phyloP scores from a whole-genome alignment of 805 yeast species.

The Scheffersomyces lignosus region DNA sequence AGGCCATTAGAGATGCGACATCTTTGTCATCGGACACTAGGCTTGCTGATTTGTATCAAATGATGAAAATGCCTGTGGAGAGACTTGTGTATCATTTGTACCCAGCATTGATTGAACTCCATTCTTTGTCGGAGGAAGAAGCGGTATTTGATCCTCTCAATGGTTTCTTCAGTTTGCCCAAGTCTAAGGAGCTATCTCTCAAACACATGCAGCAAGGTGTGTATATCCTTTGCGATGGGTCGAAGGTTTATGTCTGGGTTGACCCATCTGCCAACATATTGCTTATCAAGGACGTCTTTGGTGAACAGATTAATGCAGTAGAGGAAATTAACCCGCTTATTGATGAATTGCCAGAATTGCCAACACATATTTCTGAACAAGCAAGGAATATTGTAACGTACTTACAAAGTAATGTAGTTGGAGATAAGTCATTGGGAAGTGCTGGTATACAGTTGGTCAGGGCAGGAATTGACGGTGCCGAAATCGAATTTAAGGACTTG shows the following conservation, averaged over 20 bases:
- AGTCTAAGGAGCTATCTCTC: slow-evolving; percentile 43
- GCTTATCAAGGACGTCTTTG: slow-evolving; percentile 74
- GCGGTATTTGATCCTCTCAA: slow-evolving; percentile 29
- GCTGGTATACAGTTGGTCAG: slow-evolving; percentile 60
- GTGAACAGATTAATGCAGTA: slow-evolving; percentile 46
- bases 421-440: slow-evolving; percentile 27
- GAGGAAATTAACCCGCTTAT: slow-evolving; percentile 48
- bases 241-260: slow-evolving; percentile 58
- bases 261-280: slow-evolving; percentile 67
- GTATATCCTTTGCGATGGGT: slow-evolving; percentile 74
- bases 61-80: slow-evolving; percentile 56
- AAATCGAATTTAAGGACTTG: slow-evolving; percentile 50
- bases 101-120: slow-evolving; percentile 78
- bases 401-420: slow-evolving; percentile 40
- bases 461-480: slow-evolving; percentile 62
- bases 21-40: slow-evolving; percentile 62
- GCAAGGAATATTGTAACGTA: slow-evolving; percentile 62
- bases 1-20: slow-evolving; percentile 54
- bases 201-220: slow-evolving; percentile 66
- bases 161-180: slow-evolving; percentile 51
- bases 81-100: slow-evolving; percentile 66
- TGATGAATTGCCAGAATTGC: slow-evolving; percentile 67
- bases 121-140: slow-evolving; percentile 60
- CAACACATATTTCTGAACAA: slow-evolving; percentile 67
- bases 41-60: slow-evolving; percentile 50